Base-by-base conservation (phyloP, 495 filamentous ascomycete species). In the Hypoxylon perforatum region DNA sequence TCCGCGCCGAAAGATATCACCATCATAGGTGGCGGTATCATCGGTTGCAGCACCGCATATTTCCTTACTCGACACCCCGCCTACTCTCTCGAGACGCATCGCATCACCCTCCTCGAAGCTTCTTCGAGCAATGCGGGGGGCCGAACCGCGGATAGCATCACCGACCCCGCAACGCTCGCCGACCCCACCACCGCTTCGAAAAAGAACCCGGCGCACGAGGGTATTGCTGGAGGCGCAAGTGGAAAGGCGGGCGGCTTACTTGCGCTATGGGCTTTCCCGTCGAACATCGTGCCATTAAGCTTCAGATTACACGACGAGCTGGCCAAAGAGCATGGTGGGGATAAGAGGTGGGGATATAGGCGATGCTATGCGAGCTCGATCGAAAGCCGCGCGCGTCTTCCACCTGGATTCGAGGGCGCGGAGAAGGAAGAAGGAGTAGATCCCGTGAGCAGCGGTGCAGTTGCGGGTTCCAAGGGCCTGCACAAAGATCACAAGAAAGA, bases 201-300 rank as follows among this genome's bases (percentile, higher is more conserved):
- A 56, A 67, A 65, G 48, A 76, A 74, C 44, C 76, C 78, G n/a
- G 69, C 74, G 22, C 72, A 79, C 55, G 77, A 79, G 49, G 77
- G 78, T 28, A 91, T 96, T 64, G 92, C 92, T 15, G 91, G 91
- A 33, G 92, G 90, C 25, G 92, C 92, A 48, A 94, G 91, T 46
- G 92, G 92, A n/a, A 96, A 96, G 78, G 92, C 92, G 9, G 92
- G 92, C 4, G 92, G 92, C 4, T 80, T 96, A 19, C 79, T 96
- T 19, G 93, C 90, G 10, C 78, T 91, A 42, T 96, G 92, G 92
- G 92, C 92, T 22, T 96, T 95, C 67, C 92, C 92, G 1, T 81
- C 75, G 61, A 88, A 83, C 67, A 87, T 96, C 61, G 92, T 94
- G 2, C 90, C 90, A 4, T 77, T 96, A 47, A 91, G 88, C 72